Conservation (phyloP, 2,329 filamentous ascomycete species). For the Aureobasidium sp. region DNA sequence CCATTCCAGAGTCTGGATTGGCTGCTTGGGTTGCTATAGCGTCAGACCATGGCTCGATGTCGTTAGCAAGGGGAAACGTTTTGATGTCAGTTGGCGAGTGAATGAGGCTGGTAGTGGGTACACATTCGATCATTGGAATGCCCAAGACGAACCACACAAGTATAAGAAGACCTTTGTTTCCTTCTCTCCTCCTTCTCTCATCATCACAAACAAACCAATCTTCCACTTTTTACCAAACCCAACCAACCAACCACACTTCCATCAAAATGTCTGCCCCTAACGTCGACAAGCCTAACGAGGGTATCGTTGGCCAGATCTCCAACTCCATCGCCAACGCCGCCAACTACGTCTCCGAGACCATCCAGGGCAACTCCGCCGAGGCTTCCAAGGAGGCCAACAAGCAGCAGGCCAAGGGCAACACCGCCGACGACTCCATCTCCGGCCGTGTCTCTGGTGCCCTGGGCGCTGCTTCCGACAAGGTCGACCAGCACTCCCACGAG, state of each 20-base stretch:
- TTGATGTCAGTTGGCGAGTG: constrained; percentile 6
- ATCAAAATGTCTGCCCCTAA: constrained; percentile 40
- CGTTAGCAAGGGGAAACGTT: constrained; percentile 13
- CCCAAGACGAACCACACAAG: background rate
- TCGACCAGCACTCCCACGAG: constrained; percentile 47
- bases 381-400: constrained; percentile 65
- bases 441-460: constrained; percentile 50
- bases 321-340: constrained; percentile 45
- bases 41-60: constrained; percentile 10
- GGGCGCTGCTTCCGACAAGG: constrained; percentile 47
- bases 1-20: constrained; percentile 12
- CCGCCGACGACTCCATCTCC: constrained; percentile 43
- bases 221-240: constrained; percentile 2
- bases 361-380: constrained; percentile 50
- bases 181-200: constrained; percentile 5
- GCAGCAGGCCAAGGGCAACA: constrained; percentile 53
- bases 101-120: background rate
- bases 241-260: constrained; percentile 17
- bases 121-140: constrained; percentile 14
- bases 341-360: constrained; percentile 62
- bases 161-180: constrained; percentile 8
- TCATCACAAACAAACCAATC: constrained; percentile 8
- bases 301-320: constrained; percentile 31
- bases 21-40: constrained; percentile 1
- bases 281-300: constrained; percentile 38